Conservation (phyloP, 257 asterid species). For the Ehretia macrophylla region DNA sequence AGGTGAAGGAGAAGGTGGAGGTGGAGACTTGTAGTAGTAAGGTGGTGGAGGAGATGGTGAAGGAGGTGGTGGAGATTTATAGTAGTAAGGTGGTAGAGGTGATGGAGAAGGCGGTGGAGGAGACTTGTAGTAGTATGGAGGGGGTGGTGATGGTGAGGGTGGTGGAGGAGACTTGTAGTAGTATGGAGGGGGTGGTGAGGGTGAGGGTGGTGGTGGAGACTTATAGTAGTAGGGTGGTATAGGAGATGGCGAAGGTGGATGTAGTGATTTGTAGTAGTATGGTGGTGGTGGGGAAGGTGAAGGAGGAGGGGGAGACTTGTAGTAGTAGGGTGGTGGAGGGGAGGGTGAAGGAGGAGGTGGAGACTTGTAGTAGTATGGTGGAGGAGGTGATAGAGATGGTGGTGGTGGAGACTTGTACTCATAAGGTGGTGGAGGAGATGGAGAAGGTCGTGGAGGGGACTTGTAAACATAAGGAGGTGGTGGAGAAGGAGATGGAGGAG, state of each 20-base stretch:
- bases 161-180: constrained; percentile 20
- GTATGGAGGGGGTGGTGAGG: background rate
- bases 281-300: constrained; percentile 16
- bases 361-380: constrained; percentile 11
- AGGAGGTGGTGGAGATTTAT: constrained; percentile 31
- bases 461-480: constrained; percentile 21
- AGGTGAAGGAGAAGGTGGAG: constrained; percentile 18
- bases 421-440: constrained; percentile 1
- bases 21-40: background rate
- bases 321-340: constrained; percentile 9
- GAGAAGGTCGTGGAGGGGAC: background rate
- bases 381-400: constrained; percentile 23
- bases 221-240: constrained; percentile 14
- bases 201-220: background rate
- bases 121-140: background rate
- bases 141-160: background rate
- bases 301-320: constrained; percentile 28
- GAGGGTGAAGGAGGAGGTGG: constrained; percentile 3
- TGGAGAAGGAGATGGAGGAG: constrained; percentile 46
- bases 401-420: constrained; percentile 15
- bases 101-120: constrained; percentile 20
- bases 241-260: constrained; percentile 19
- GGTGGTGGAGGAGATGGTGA: constrained; percentile 26
- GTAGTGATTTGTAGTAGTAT: constrained; percentile 25
- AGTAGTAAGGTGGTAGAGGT: constrained; percentile 27